phyloP scores from a whole-genome alignment of 228 moss, liverwort and hornwort genomes.

The Sphagnum magellanicum region DNA sequence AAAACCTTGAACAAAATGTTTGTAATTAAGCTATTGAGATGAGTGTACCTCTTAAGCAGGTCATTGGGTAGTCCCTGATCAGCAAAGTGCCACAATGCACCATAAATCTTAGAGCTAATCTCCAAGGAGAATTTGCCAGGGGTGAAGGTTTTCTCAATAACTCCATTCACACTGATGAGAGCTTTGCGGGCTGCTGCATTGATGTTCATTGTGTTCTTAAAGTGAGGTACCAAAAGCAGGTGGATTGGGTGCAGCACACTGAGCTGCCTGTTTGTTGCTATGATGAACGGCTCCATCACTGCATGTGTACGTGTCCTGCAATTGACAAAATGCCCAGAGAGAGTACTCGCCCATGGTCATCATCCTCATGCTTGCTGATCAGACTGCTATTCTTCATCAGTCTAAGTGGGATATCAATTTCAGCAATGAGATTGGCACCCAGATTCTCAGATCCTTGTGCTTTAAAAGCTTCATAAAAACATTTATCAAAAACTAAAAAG shows the following conservation, averaged over 20 bases:
- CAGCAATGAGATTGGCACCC: too few relatives aligned
- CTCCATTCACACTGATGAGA: constrained; percentile 10
- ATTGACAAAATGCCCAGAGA: neutral
- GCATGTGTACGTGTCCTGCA: constrained; percentile 18
- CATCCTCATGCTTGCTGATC: neutral
- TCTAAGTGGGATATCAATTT: too few relatives aligned
- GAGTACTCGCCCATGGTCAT: neutral
- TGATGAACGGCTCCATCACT: constrained; percentile 23
- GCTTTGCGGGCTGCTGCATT: constrained; percentile 7
- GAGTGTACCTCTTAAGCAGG: constrained; percentile 21
- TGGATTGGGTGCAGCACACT: constrained; percentile 33
- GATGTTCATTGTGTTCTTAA: constrained; percentile 15
- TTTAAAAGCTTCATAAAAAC: neutral
- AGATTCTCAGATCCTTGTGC: too few relatives aligned
- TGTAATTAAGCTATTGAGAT: neutral
- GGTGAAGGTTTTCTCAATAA: constrained; percentile 14
- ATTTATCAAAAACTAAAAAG: neutral
- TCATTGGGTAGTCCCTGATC: constrained; percentile 27
- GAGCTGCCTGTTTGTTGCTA: constrained; percentile 28
- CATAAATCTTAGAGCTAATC: constrained; percentile 14
- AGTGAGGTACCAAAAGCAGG: constrained; percentile 27
- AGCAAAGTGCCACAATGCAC: constrained; percentile 16
- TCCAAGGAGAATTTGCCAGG: constrained; percentile 9
- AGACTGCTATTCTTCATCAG: too few relatives aligned
- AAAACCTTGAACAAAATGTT: too few relatives aligned